Base-by-base conservation (phyloP, 805 yeast species). In the Cyberlindnera suaveolens region DNA sequence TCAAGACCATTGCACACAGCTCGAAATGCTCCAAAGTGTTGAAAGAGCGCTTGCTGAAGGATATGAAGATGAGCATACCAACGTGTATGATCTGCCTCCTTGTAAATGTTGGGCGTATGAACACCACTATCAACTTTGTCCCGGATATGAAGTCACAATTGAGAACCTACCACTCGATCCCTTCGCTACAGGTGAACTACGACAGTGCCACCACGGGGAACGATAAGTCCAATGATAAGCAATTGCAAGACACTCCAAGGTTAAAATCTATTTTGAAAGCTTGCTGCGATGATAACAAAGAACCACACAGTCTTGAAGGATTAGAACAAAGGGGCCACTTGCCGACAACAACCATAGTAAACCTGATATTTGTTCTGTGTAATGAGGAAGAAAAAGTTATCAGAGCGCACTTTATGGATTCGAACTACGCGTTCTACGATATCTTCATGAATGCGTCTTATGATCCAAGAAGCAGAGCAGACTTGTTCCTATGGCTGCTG, bases 91-190 rank as follows among this genome's bases (percentile, higher is more conserved):
- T 88, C 31, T 88, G 96, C 50, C 64, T 91, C 32, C 69, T 91
- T 47, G 97, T 91, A 15, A 91, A 91, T 58, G 79, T 90, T 42
- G 98, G 98, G 9, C 72, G 97, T 48, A 79, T 91, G 80, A 91
- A 91, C 67, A 91, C 99, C 2, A 91, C 98, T 3, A 82, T 91
- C 41, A 91, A 91, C 64, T 85, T 91, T 59, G 96, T 88, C 44
- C 87, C 95, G 18, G 97, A 89, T 57, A 91, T 91, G 98, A 82
- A 88, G 53, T 87, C 96, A 0, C 91, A 89, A 51, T 71, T 91
- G 49, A 73, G 99, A 56, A 90, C 97, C 0, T 91, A 85, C 60
- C 97, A 91, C 64, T 85, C 96, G 11, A 87, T 91, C 30, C 99
- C 99, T 1, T 79, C 89, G 10, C 68, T 91, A 35, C 97, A 91